Base-by-base conservation (phyloP, 2,329 filamentous ascomycete species). In the Ceratocystis papillata region DNA sequence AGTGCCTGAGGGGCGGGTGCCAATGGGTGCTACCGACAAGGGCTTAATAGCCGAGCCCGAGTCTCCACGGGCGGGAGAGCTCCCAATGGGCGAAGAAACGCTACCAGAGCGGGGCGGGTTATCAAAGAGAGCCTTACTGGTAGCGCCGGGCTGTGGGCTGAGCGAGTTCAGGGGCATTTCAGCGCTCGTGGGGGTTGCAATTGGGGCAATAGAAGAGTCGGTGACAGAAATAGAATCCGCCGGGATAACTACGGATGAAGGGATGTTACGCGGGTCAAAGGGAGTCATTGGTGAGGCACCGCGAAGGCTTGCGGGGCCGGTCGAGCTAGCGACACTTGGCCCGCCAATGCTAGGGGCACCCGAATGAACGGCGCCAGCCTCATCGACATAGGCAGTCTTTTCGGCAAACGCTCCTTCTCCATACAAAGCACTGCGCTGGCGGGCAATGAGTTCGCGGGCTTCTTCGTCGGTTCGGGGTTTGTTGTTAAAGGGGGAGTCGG, bases 401-500 rank as follows among this genome's bases (percentile, higher is more conserved):
- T 87, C 86, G 73, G 87, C 85, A 74, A 90, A 87, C 63, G 82
- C 75, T 10, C 81, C 81, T 73, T 89, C 90, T 74, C 91, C 90
- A 76, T 97, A 99, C 70, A 99, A 79, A 70, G 93, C 92, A 76
- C 88, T 92, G 77, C 95, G 91, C 79, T 97, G 94, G 74, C 93
- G 92, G 71, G 92, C 89, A 77, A 97, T 96, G 76, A 97, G 82
- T 72, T 97, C 93, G 72, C 93, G 90, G 72, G 93, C 93, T 73
- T 96, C 92, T 72, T 96, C 92, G 79, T 97, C 94, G 74, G 88
- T 95, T 88, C 96, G 89, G 73, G 80, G 87, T 81, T 96, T 96
- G 80, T 72, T 68, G 73, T 67, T 64, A 37, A 65, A 74, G 57
- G 70, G 66, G 64, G 73, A 57, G 65, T 83, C 81, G 73, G 78